Evolutionary conservation across 164 flowering plant species (phyloP), one percentile per base, ranked within the genome.

Genomic region (Santalum album): DNA sequence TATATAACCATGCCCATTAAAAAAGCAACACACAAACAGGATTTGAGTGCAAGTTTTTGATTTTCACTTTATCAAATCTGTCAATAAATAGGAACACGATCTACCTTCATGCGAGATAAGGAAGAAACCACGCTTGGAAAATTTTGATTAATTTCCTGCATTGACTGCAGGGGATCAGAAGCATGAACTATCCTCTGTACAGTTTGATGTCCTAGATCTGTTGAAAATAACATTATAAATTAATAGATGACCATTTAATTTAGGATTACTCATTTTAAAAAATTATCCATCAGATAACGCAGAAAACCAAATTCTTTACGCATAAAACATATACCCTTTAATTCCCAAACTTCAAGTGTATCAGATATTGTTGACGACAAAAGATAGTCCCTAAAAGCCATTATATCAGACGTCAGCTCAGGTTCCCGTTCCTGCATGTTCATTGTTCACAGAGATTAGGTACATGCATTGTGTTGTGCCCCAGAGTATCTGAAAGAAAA

Each of bases 181-280:
- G 99, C 96, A 58, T 87, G 95, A 24, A 94, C 83, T 54, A 94
- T 90, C 65, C 87, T 79, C 64, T 94, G 97, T 32, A 87, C 95
- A 64, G 97, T 86, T 78, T 94, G 99, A 68, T 94, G 97, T 51
- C 99, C 99, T 40, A 94, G 71, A 81, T 94, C 97, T 94, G 87
- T 61, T 39, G 18, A 46, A 51, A 40, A 46, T n/a, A 26, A 39
- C n/a, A n/a, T n/a, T n/a, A n/a, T n/a, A n/a, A n/a, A n/a, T n/a
- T n/a, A n/a, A n/a, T n/a, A n/a, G n/a, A n/a, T n/a, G 21, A 38
- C 26, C 49, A 60, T 49, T 17, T 55, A 24, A 49, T n/a, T n/a
- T n/a, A n/a, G n/a, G n/a, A n/a, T n/a, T n/a, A n/a, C n/a, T n/a
- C n/a, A n/a, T n/a, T n/a, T n/a, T n/a, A n/a, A n/a, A n/a, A n/a